Conservation (phyloP, 495 filamentous ascomycete genomes). For the Annulohypoxylon stygium region DNA sequence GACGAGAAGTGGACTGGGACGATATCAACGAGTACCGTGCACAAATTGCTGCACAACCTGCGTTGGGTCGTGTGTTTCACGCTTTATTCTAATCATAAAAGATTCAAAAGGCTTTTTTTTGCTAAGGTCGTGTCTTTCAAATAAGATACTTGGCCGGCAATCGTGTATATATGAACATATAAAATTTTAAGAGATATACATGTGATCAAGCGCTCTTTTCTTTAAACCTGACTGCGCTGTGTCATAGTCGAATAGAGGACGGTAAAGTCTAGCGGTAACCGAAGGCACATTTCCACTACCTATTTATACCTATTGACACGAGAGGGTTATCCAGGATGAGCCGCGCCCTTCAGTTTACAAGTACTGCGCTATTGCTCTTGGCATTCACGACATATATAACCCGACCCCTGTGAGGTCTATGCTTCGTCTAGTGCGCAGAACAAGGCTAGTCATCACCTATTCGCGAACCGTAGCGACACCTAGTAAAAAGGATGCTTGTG, state of each 20-base stretch:
- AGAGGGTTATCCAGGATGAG: neutral
- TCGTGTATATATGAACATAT: constrained; percentile 18
- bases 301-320: neutral
- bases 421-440: neutral
- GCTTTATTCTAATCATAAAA: constrained; percentile 59
- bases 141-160: neutral
- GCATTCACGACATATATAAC: neutral
- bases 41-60: constrained; percentile 61
- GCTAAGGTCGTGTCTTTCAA: neutral
- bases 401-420: neutral
- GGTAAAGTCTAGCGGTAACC: neutral
- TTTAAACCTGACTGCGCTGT: neutral
- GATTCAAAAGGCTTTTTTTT: neutral
- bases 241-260: neutral
- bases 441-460: too few species aligned
- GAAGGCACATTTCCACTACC: neutral
- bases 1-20: constrained; percentile 70
- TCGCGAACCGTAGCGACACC: too few species aligned
- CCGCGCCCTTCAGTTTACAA: constrained; percentile 7
- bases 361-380: neutral
- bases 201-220: neutral
- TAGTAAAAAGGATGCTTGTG: too few species aligned
- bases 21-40: constrained; percentile 63
- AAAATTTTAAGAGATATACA: constrained; percentile 4
- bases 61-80: constrained; percentile 63